These are phyloP conservation scores for Candida pseudoglaebosa DNA, from an alignment of 805 yeast genomes.

Conservation along the genomic window DNA sequence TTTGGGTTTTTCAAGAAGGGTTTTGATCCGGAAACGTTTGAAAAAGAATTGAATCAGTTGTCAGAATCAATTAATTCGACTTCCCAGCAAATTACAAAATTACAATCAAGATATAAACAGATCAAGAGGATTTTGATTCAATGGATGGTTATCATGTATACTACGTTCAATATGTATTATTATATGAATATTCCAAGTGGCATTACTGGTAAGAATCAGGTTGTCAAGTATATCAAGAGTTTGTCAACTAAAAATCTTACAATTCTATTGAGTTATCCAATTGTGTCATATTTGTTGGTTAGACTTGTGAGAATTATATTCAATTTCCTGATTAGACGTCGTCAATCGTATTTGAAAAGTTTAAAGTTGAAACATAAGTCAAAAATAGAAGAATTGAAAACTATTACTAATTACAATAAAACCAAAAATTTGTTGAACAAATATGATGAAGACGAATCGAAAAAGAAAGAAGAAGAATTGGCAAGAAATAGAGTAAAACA, in stretches of 20 bases:
- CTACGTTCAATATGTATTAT: slow-evolving; percentile 18
- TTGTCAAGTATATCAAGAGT: slow-evolving; percentile 21
- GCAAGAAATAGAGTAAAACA: neutral
- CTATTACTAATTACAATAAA: slow-evolving; percentile 67
- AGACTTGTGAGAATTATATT: slow-evolving; percentile 15
- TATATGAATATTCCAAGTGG: slow-evolving; percentile 17
- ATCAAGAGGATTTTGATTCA: slow-evolving; percentile 14
- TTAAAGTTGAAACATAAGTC: slow-evolving; percentile 45
- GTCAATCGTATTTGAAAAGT: slow-evolving; percentile 16
- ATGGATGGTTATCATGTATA: slow-evolving; percentile 19
- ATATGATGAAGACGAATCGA: slow-evolving; percentile 26
- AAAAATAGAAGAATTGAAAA: slow-evolving; percentile 65
- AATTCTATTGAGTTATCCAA: slow-evolving; percentile 22
- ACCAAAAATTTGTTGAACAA: slow-evolving; percentile 71
- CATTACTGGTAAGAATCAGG: slow-evolving; percentile 11
- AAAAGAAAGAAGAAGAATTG: neutral
- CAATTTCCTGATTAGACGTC: slow-evolving; percentile 16
- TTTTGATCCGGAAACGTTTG: slow-evolving; percentile 30
- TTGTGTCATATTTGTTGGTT: slow-evolving; percentile 15
- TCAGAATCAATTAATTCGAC: slow-evolving; percentile 24
- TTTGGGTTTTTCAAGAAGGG: slow-evolving; percentile 23
- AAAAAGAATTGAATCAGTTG: slow-evolving; percentile 28
- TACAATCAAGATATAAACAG: slow-evolving; percentile 13
- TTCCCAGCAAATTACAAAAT: slow-evolving; percentile 21
- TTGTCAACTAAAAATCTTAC: slow-evolving; percentile 19